Percentiles rank a stretch among this genome's conserved stretches.
Evolutionary conservation across 768 basidiomycete genomes (phyloP).

Genomic region (Pleurotus citrinopileatus): DNA sequence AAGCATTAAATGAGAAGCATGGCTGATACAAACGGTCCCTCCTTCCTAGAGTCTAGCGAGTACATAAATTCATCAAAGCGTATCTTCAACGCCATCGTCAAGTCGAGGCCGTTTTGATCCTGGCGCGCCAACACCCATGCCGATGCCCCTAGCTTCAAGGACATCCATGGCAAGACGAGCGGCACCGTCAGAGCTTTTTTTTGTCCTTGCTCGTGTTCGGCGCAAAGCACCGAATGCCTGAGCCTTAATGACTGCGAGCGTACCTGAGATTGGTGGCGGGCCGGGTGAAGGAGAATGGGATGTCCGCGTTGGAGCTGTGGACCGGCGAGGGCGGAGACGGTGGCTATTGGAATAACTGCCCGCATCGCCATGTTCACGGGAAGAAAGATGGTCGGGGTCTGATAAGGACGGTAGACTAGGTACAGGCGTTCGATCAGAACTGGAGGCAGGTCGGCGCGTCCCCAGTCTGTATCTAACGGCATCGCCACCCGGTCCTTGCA

Average conservation of each 20-base stretch:
- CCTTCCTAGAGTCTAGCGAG: constrained; percentile 10
- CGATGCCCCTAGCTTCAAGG: constrained; percentile 77
- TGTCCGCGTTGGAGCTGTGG: constrained; percentile 39
- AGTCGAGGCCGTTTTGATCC: constrained; percentile 48
- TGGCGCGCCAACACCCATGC: constrained; percentile 28
- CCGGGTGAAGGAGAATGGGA: constrained; percentile 49
- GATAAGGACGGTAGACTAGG: constrained; percentile 46
- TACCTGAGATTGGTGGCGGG: constrained; percentile 60
- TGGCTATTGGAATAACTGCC: constrained; percentile 34
- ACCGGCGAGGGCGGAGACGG: constrained; percentile 47
- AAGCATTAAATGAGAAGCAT: constrained; percentile 10
- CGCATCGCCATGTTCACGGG: constrained; percentile 50
- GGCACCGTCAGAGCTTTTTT: constrained; percentile 66
- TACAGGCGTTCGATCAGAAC: constrained; percentile 45
- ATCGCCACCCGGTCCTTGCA: constrained; percentile 48
- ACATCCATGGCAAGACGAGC: constrained; percentile 79
- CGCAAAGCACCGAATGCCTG: constrained; percentile 86
- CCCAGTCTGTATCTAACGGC: constrained; percentile 60
- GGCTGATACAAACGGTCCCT: constrained; percentile 15
- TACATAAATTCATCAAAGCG: constrained; percentile 22
- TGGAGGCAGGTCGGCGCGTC: constrained; percentile 43
- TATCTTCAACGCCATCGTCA: constrained; percentile 48
- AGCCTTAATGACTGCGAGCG: constrained; percentile 87
- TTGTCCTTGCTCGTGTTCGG: constrained; percentile 71
- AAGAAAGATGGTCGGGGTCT: constrained; percentile 48